Evolutionary conservation across 2,329 filamentous ascomycete genomes (phyloP), one percentile per base, ranked within the genome.

Genomic region (Cytospora leucostoma): DNA sequence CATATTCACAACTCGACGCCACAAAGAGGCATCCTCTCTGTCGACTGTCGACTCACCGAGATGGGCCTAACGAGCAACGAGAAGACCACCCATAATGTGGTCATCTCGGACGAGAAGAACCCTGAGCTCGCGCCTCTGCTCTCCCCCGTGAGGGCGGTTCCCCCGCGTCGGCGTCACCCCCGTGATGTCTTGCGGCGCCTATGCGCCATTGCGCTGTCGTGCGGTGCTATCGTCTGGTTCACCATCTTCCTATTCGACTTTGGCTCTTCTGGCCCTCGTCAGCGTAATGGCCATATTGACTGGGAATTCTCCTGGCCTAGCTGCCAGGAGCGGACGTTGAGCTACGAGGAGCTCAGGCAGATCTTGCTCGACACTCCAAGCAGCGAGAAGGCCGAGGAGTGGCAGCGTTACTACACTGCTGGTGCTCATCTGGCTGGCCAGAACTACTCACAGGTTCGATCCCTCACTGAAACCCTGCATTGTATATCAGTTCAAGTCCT

Each of bases 361-460:
- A 83, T 89, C 35, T 73, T 89, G 44, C 76, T 88, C 51, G 79
- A 84, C 34, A 88, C 85, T 0, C 87, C 87, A 6, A 82, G 80
- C 62, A 78, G 80, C 35, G 76, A 83, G 54, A 82, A 81, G 67
- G 84, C 84, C 10, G 81, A 84, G 67, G 86, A 92, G 76, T 93
- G 90, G 90, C 91, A 87, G 74, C 80, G 80, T 66, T 94, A 93
- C 74, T 94, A 94, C 71, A 91, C 91, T 0, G 79, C 88, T 0
- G 91, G 91, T 0, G 83, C 88, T 19, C 91, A 94, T 75, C 76
- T 94, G 56, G 90, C 89, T 0, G 91, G 91, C 21, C 87, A 89
- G 77, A 95, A 94, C 72, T 81, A 88, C 65, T 92, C 88, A 56
- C 89, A 92, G 77, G 83, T 81, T 74, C 64, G 70, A 56, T 7